Conservation (phyloP, 345 rosid species). For the Viola odorata region DNA sequence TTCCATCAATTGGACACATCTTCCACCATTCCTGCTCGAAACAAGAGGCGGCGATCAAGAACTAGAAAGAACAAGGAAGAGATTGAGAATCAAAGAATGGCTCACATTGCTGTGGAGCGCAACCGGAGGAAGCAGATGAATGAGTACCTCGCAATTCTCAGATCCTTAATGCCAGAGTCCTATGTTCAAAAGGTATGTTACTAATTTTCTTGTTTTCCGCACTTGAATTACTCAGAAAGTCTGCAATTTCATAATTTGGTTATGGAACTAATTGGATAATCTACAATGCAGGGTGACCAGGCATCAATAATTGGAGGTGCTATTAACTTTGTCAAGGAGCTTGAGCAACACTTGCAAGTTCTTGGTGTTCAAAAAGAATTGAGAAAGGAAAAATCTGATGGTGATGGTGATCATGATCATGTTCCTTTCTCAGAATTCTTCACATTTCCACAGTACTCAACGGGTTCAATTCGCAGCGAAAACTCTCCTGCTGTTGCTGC, state of each 20-base stretch:
- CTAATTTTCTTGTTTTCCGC: not conserved
- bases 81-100: conserved; percentile 85
- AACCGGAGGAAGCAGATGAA: conserved; percentile 93
- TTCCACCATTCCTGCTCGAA: conserved; percentile 21
- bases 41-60: conserved; percentile 58
- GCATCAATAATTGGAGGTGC: conserved; percentile 52
- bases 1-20: conserved; percentile 15
- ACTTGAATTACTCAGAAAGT: not conserved
- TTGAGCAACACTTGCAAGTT: conserved; percentile 32
- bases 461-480: conserved; percentile 15
- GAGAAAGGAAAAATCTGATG: conserved; percentile 18
- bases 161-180: conserved; percentile 82
- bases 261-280: not conserved
- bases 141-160: conserved; percentile 68
- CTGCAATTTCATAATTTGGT: not conserved
- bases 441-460: conserved; percentile 60
- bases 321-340: conserved; percentile 46
- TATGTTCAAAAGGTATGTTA: conserved; percentile 70
- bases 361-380: conserved; percentile 28
- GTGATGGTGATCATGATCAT: conserved; percentile 9
- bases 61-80: conserved; percentile 70
- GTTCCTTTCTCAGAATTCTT: conserved; percentile 51
- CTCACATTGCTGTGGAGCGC: conserved; percentile 98
- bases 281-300: conserved; percentile 36
- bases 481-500: conserved; percentile 21